Evolutionary conservation across 345 rosid genomes (phyloP), one percentile per base, ranked within the genome.

Genomic region (Hypericum androsaemum): DNA sequence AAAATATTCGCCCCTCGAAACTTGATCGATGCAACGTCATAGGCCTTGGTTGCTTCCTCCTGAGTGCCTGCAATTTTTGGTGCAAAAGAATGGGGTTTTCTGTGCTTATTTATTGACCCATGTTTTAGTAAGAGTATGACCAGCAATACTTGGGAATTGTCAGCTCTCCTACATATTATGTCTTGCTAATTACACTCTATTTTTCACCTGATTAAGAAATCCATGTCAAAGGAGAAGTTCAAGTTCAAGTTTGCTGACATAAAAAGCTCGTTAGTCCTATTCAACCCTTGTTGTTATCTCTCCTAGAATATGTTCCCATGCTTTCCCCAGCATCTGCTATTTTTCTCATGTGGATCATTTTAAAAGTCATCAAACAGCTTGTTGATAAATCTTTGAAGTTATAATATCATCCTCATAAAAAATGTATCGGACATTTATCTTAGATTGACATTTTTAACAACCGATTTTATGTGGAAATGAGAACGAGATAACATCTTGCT

Each of bases 361-460:
- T 81, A 64, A 72, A 68, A 58, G 78, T 80, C 12, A 45, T 74
- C 47, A 62, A 69, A 62, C 67, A 71, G 71, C 80, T 81, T 66
- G 58, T 62, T 15, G 80, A 72, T 46, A 70, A 66, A 65, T 69
- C 64, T 10, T 15, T 67, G 58, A 62, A 64, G 51, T 41, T 64
- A 62, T 71, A 67, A 37, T 53, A 60, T 16, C 57, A 51, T 43
- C 52, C 64, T 37, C 44, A 28, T 49, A 57, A 56, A 47, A 57
- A 75, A 81, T 78, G n/a, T n/a, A n/a, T n/a, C n/a, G n/a, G n/a
- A n/a, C n/a, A n/a, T n/a, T n/a, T n/a, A n/a, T n/a, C n/a, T 47
- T 54, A 37, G 11, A 10, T 44, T 47, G 35, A 17, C 12, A 9
- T 48, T 42, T 53, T 52, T 39, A 42, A 7, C 32, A 17, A 17